phyloP scores from a whole-genome alignment of 768 basidiomycete species.

The Russula vinacea region DNA sequence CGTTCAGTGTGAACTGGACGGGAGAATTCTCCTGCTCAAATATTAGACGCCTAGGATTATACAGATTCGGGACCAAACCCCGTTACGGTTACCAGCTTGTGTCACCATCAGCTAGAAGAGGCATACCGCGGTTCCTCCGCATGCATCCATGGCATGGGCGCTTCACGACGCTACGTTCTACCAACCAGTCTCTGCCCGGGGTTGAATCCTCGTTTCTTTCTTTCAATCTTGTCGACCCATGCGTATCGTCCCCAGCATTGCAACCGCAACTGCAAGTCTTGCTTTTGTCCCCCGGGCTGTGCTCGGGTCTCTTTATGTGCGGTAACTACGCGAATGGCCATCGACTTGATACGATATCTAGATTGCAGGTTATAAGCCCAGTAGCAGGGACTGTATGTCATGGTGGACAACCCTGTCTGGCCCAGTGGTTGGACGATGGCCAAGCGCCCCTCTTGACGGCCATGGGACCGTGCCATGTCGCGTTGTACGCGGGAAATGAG shows the following conservation, averaged over 20 bases:
- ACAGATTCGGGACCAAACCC: not conserved
- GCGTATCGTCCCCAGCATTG: slow-evolving; percentile 10
- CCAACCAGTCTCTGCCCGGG: not conserved
- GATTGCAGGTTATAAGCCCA: slow-evolving; percentile 18
- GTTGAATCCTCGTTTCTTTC: not conserved
- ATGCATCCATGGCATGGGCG: not conserved
- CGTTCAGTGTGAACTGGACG: not conserved
- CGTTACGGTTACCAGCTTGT: not conserved
- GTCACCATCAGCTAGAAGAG: no score
- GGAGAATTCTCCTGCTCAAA: not conserved
- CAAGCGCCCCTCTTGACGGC: slow-evolving; percentile 43
- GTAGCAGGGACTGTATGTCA: slow-evolving; percentile 38
- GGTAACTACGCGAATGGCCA: not conserved
- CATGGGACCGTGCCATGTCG: slow-evolving; percentile 55
- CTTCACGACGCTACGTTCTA: slow-evolving; percentile 1
- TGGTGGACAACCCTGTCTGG: slow-evolving; percentile 51
- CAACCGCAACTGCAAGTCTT: not conserved
- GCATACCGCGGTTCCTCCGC: no score
- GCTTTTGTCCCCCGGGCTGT: slow-evolving; percentile 5
- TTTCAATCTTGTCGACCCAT: not conserved
- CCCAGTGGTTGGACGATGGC: slow-evolving; percentile 68
- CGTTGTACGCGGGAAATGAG: slow-evolving; percentile 57
- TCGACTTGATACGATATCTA: not conserved
- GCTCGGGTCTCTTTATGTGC: slow-evolving; percentile 23
- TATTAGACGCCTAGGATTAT: not conserved